These are phyloP conservation scores for Schizochytrium sp. DNA, from an alignment of 108 stramenopile species.

Conservation along the genomic window DNA sequence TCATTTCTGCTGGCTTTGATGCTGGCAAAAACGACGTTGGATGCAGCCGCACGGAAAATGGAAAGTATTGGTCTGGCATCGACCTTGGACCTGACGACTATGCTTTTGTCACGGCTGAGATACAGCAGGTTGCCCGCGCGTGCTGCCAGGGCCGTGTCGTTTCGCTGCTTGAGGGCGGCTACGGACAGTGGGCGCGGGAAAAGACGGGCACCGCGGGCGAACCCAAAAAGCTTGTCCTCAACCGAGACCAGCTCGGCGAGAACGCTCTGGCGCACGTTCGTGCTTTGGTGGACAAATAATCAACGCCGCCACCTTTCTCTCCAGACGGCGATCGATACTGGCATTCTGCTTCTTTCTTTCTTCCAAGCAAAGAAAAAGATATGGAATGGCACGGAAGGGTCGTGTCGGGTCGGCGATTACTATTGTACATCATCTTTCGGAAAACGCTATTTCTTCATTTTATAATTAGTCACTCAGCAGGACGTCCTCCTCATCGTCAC, in stretches of 20 bases:
- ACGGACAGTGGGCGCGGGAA: slow-evolving; percentile 49
- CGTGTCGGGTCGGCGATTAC: no score
- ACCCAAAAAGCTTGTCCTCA: background rate
- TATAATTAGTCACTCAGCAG: background rate
- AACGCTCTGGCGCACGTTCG: background rate
- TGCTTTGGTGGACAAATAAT: background rate
- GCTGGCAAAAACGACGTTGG: slow-evolving; percentile 87
- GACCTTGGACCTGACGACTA: slow-evolving; percentile 96
- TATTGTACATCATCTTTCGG: no score
- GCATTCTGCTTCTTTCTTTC: no score
- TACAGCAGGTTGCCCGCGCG: slow-evolving; percentile 81
- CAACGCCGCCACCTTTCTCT: no score
- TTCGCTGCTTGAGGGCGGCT: slow-evolving; percentile 88
- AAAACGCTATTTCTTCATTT: no score
- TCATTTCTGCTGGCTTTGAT: slow-evolving; percentile 98
- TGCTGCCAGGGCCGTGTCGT: slow-evolving; percentile 88
- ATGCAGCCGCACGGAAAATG: slow-evolving; percentile 75
- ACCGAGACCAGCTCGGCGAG: slow-evolving; percentile 13
- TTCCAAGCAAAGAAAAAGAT: no score
- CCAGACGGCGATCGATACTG: no score
- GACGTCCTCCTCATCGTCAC: background rate
- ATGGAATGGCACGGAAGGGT: no score
- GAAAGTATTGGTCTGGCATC: slow-evolving; percentile 79
- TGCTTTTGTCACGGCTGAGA: slow-evolving; percentile 84
- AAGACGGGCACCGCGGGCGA: background rate